A percentile compares a stretch with the other conserved stretches of the same genome.
Conservation (phyloP, 176 grass and related monocot species). For the Hordeum marinum region DNA sequence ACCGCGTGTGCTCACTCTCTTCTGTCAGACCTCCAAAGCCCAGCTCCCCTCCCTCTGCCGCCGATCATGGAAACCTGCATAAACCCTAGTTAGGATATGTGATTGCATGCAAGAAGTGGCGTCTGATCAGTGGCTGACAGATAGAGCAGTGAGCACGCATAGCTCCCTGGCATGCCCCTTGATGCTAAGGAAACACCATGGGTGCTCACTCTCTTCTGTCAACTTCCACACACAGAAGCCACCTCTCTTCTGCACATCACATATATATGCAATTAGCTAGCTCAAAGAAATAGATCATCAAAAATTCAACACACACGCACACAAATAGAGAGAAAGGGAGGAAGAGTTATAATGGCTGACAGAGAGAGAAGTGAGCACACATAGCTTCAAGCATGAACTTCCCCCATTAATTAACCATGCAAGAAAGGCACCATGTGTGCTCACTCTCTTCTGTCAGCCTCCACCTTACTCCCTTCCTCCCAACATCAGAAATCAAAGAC, state of each 20-base stretch:
- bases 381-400: conserved; percentile 76
- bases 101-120: conserved; percentile 9
- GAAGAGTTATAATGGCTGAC: conserved; percentile 34
- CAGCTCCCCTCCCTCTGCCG: background rate
- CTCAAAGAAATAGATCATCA: background rate
- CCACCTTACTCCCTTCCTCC: conserved; percentile 1
- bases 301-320: background rate
- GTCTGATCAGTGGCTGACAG: conserved; percentile 28
- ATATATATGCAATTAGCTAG: background rate
- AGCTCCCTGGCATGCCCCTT: conserved; percentile 26
- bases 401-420: conserved; percentile 30
- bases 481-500: background rate
- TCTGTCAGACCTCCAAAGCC: conserved; percentile 50
- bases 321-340: background rate
- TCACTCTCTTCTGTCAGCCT: conserved; percentile 97
- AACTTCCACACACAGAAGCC: background rate
- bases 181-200: conserved; percentile 19
- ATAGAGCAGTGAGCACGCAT: conserved; percentile 40
- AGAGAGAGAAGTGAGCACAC: conserved; percentile 73
- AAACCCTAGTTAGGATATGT: background rate
- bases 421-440: conserved; percentile 84
- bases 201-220: conserved; percentile 31
- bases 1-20: conserved; percentile 57
- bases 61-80: background rate
- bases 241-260: background rate